A percentile compares a stretch with the other conserved stretches of the same genome.
Evolutionary conservation across 1,284 basidiomycete genomes (phyloP).

Genomic region (Cutaneotrichosporon mucoides): DNA sequence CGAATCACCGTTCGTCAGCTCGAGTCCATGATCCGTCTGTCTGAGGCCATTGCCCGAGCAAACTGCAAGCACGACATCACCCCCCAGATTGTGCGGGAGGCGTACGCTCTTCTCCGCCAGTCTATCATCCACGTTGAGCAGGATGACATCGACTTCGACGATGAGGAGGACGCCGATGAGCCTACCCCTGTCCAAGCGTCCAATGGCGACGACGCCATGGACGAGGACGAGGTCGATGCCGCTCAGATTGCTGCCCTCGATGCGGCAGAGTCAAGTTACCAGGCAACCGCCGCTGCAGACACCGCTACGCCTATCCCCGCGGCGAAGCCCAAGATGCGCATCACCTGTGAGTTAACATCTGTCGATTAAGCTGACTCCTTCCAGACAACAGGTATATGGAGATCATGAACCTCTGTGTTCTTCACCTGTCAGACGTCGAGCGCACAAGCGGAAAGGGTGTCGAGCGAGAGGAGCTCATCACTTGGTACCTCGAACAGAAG

Average conservation of each 20-base stretch:
- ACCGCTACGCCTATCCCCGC: not conserved
- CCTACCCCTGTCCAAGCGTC: not conserved
- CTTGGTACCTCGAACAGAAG: slow-evolving; percentile 91
- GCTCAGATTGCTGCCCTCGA: slow-evolving; percentile 56
- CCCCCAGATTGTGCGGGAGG: slow-evolving; percentile 90
- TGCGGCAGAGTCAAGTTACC: slow-evolving; percentile 44
- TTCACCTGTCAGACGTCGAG: slow-evolving; percentile 77
- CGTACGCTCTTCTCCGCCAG: slow-evolving; percentile 86
- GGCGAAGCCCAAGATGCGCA: slow-evolving; percentile 71
- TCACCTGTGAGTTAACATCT: slow-evolving; percentile 56
- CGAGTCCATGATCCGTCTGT: slow-evolving; percentile 96
- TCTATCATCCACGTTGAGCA: slow-evolving; percentile 99
- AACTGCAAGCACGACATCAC: slow-evolving; percentile 92
- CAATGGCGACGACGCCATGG: slow-evolving; percentile 56
- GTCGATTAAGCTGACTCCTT: not conserved
- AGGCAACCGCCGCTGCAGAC: slow-evolving; percentile 43
- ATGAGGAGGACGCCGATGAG: slow-evolving; percentile 60
- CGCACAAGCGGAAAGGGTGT: slow-evolving; percentile 70
- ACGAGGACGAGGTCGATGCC: slow-evolving; percentile 55
- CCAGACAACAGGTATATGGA: slow-evolving; percentile 83
- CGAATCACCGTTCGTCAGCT: slow-evolving; percentile 97
- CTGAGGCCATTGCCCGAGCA: slow-evolving; percentile 93
- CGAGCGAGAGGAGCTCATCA: slow-evolving; percentile 82
- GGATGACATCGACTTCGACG: slow-evolving; percentile 96
- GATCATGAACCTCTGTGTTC: slow-evolving; percentile 70